A percentile compares a stretch with the other conserved stretches of the same genome.
Evolutionary conservation across 202 grass and related monocot species (phyloP).

Genomic region (Zoysia matrella): DNA sequence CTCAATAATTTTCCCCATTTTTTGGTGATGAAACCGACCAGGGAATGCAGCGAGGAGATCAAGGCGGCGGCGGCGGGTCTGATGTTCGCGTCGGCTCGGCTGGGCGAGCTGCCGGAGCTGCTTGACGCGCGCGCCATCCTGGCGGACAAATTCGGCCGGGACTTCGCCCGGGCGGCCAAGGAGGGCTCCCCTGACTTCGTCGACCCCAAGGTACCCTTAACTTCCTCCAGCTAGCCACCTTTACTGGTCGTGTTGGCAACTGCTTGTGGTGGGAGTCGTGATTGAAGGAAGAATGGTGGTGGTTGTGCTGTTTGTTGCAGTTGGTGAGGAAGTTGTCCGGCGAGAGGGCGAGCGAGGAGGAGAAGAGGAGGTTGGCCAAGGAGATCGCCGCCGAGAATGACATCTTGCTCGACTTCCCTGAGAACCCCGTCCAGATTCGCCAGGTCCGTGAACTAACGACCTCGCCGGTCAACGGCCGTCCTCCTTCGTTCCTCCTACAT

Average conservation of each 20-base stretch:
- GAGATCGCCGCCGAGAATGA: conserved; percentile 78
- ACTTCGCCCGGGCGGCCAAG: conserved; percentile 63
- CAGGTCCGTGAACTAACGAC: conserved; percentile 1
- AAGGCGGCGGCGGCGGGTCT: conserved; percentile 73
- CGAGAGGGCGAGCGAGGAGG: conserved; percentile 57
- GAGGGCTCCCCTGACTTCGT: conserved; percentile 52
- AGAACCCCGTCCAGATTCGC: background rate
- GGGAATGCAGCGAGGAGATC: conserved; percentile 76
- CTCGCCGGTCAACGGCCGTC: background rate
- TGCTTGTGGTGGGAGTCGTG: conserved; percentile 23
- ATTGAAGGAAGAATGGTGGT: background rate
- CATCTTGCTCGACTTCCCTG: conserved; percentile 64
- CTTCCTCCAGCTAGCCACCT: conserved; percentile 33
- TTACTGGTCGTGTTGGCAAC: conserved; percentile 36
- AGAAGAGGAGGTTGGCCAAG: conserved; percentile 61
- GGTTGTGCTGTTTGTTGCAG: conserved; percentile 54
- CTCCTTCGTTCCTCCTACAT: background rate
- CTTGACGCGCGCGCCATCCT: conserved; percentile 69
- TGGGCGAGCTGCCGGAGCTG: conserved; percentile 87
- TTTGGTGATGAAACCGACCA: conserved; percentile 43
- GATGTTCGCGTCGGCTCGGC: conserved; percentile 75
- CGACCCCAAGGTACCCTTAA: conserved; percentile 54
- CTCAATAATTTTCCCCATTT: background rate
- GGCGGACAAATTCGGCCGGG: conserved; percentile 73
- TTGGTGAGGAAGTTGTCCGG: conserved; percentile 75